phyloP scores from a whole-genome alignment of 768 basidiomycete genomes.

The Leccinum rimulosum region DNA sequence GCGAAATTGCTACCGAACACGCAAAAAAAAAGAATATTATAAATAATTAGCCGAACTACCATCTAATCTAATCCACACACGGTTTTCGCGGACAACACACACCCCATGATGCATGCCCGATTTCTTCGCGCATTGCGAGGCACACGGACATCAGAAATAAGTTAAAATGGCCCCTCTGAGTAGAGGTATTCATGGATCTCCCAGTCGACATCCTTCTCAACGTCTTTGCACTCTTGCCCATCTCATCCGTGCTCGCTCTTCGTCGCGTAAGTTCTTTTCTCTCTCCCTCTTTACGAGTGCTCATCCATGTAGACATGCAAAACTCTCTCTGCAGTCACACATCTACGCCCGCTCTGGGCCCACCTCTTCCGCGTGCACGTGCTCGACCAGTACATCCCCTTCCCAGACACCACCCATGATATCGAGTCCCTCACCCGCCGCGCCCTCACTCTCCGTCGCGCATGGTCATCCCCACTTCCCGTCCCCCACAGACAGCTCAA shows the following conservation, averaged over 20 bases:
- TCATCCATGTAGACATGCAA: constrained; percentile 43
- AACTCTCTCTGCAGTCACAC: constrained; percentile 40
- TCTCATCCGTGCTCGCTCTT: constrained; percentile 42
- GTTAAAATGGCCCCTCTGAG: not conserved
- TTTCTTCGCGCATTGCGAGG: constrained; percentile 18
- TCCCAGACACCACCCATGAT: constrained; percentile 42
- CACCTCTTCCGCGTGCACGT: constrained; percentile 42
- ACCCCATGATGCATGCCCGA: constrained; percentile 13
- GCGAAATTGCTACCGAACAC: too few species aligned
- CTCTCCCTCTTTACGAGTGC: too few species aligned
- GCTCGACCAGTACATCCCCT: constrained; percentile 43
- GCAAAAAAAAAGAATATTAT: not conserved
- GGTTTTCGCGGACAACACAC: constrained; percentile 22
- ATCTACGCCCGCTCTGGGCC: constrained; percentile 50
- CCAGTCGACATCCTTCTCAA: constrained; percentile 49
- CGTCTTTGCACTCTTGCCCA: constrained; percentile 41
- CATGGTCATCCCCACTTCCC: constrained; percentile 49
- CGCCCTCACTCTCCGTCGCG: constrained; percentile 43
- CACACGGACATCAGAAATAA: not conserved
- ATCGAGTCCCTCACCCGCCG: constrained; percentile 43
- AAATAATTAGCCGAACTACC: not conserved
- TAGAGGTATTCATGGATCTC: constrained; percentile 15
- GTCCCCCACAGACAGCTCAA: constrained; percentile 25
- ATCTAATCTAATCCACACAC: constrained; percentile 23
- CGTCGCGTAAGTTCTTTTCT: constrained; percentile 42